Percentiles rank a stretch among this genome's conserved stretches.
Conservation (phyloP, 345 rosid genomes). For the Noccaea bulbosa region DNA sequence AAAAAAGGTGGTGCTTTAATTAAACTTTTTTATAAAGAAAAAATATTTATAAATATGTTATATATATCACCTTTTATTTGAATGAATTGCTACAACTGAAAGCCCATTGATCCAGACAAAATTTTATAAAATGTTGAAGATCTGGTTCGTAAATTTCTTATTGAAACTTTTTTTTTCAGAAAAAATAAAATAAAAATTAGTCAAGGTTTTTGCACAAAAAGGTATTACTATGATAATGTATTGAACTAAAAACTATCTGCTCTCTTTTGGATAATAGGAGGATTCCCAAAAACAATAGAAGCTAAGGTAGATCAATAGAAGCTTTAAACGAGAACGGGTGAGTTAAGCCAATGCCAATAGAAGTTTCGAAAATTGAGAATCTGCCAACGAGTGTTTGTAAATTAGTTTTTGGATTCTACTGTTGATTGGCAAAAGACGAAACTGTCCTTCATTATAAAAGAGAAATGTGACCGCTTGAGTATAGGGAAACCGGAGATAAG, state of each 20-base stretch:
- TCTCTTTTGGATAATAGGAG: neutral
- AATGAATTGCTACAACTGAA: neutral
- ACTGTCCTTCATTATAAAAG: no score
- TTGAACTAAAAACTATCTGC: neutral
- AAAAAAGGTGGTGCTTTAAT: slow-evolving; percentile 25
- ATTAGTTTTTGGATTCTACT: no score
- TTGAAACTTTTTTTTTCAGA: slow-evolving; percentile 1
- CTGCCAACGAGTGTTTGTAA: no score
- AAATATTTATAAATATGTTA: no score
- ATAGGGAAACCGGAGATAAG: no score
- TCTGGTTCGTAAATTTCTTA: neutral
- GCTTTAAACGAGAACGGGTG: no score
- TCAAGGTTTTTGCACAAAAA: neutral
- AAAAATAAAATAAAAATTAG: neutral
- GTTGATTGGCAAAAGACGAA: no score
- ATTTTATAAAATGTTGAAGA: neutral
- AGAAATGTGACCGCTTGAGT: no score
- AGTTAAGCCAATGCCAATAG: no score
- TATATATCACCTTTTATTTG: neutral
- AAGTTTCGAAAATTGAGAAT: no score
- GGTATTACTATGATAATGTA: neutral
- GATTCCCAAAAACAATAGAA: slow-evolving; percentile 1
- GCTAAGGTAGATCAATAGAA: neutral
- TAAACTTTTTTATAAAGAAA: neutral
- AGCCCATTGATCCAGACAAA: neutral